Conservation (phyloP, 176 grass and related monocot species). For the Microstegium vimineum region DNA sequence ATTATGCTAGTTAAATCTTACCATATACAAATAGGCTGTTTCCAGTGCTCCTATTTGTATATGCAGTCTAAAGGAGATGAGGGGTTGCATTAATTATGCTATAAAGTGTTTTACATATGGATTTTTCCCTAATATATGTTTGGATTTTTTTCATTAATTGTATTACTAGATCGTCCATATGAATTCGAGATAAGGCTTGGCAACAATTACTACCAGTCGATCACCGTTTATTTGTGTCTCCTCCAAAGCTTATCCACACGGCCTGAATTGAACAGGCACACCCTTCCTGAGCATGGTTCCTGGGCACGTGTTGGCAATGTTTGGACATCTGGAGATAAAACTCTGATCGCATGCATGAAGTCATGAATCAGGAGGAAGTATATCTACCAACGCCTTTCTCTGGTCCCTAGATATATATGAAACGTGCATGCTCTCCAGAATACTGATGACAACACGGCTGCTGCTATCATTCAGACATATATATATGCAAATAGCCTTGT, state of each 20-base stretch:
- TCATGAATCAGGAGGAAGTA: constrained; percentile 2
- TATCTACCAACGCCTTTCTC: constrained; percentile 16
- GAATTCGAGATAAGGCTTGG: not conserved
- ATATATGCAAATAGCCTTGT: not conserved
- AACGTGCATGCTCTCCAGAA: not conserved
- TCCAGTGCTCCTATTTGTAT: not conserved
- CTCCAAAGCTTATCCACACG: constrained; percentile 24
- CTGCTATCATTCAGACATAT: not conserved
- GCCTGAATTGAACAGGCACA: constrained; percentile 15
- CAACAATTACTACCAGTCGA: not conserved
- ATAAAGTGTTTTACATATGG: not conserved
- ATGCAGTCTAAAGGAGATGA: not conserved
- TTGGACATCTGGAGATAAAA: constrained; percentile 32
- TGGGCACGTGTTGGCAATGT: constrained; percentile 28
- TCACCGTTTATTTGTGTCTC: constrained; percentile 13
- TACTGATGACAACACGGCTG: not conserved
- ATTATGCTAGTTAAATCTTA: not conserved
- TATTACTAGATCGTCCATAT: not conserved
- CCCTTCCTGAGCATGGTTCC: not conserved
- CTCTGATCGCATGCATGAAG: constrained; percentile 35
- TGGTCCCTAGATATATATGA: constrained; percentile 19
- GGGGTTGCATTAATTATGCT: not conserved
- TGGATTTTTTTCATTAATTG: not conserved
- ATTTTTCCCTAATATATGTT: not conserved
- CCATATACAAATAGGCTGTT: too few relatives aligned